Base-by-base conservation (phyloP, 164 flowering plant genomes). In the Houttuynia cordata region DNA sequence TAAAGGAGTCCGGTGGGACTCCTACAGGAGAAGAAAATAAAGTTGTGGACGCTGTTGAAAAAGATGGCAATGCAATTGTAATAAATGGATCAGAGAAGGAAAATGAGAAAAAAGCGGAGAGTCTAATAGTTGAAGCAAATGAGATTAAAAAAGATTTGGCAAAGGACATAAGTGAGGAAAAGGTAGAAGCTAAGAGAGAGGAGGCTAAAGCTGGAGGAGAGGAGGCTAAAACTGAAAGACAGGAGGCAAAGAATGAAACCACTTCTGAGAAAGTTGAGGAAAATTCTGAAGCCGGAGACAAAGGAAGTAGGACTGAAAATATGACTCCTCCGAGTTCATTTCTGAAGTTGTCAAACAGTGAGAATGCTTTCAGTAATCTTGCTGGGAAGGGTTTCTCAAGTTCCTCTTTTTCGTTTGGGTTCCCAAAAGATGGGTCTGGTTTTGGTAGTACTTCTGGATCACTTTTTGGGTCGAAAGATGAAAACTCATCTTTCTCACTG, bases 301-400 rank as follows among this genome's bases (percentile, higher is more conserved):
- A 8, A 21, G 57, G 24, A 24, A 54, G 34, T 17, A 54, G 24
- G 57, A 54, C 65, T 64, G 75, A 40, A 6, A 78, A 69, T 24
- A 61, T 75, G 67, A 60, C 81, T 52, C 64, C 78, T 39, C 56
- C 85, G 66, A 89, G 76, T 71, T 87, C 96, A 19, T 92, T 92
- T 66, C 85, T 73, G 62, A 91, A 86, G 70, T 83, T 87, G 55
- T 89, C 98, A 22, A 86, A 89, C 58, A 79, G 71, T 73, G 83
- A 86, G 74, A 92, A 92, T 77, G 97, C 98, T 18, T 92, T 89
- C 72, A 84, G 90, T 7, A 95, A 95, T 22, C 76, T 92, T 72
- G 74, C 83, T 65, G 96, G 98, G 62, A 85, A 87, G 61, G 98
- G 96, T 23, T 85, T 84, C 75, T 84, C 96, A 0, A 68, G 76